phyloP scores from a whole-genome alignment of 768 basidiomycete genomes.

The Coprinellus micaceus region DNA sequence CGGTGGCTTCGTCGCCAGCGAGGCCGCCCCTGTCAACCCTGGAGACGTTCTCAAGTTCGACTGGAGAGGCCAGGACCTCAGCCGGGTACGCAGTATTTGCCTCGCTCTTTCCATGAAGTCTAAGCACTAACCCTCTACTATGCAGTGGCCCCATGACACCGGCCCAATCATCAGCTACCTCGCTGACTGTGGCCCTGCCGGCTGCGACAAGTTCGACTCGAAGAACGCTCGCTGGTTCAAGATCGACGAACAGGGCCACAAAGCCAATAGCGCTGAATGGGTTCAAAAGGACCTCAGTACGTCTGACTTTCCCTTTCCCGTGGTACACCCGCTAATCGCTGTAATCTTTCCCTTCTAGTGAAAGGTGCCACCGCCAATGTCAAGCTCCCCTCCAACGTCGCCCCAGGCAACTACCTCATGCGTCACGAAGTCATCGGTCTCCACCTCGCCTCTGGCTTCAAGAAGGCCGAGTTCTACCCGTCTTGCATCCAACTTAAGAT shows the following conservation, averaged over 20 bases:
- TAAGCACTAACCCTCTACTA: not conserved
- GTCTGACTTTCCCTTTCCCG: constrained; percentile 18
- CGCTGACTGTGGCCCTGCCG: constrained; percentile 53
- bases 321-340: not conserved
- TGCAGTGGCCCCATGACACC: constrained; percentile 49
- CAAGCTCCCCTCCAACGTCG: constrained; percentile 47
- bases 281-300: constrained; percentile 50
- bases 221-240: constrained; percentile 71
- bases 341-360: constrained; percentile 20
- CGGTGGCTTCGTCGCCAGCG: constrained; percentile 44
- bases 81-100: constrained; percentile 24
- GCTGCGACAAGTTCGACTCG: constrained; percentile 60
- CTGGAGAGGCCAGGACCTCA: constrained; percentile 50
- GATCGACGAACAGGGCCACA: constrained; percentile 50
- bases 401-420: constrained; percentile 69
- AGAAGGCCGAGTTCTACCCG: constrained; percentile 80
- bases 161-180: constrained; percentile 77
- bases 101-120: constrained; percentile 2
- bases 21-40: constrained; percentile 54
- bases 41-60: constrained; percentile 52
- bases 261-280: constrained; percentile 40
- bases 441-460: constrained; percentile 52
- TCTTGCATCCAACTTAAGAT: constrained; percentile 61
- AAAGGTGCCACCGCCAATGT: constrained; percentile 37
- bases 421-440: constrained; percentile 81